Evolutionary conservation across 169 alveolate genomes (phyloP).

Genomic region (Cryptosporidium ubiquitum): DNA sequence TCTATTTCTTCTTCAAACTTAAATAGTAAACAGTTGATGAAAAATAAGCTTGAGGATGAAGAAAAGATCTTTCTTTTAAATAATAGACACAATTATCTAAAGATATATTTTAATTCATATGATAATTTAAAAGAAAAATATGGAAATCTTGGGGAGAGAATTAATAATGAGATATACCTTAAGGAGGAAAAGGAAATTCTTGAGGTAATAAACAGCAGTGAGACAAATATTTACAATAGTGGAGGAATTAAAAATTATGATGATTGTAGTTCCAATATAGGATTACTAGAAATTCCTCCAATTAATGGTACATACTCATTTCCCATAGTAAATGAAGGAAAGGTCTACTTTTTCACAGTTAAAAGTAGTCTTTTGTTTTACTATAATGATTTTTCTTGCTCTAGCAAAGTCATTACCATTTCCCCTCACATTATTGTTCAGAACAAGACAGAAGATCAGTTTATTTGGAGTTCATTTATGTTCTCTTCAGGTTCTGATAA

Average conservation of each 20-base stretch:
- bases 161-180: not conserved
- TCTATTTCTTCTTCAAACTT: not conserved
- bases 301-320: conserved; percentile 27
- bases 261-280: conserved; percentile 14
- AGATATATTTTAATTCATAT: conserved; percentile 34
- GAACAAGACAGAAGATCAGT: conserved; percentile 13
- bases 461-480: conserved; percentile 29
- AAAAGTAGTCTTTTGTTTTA: conserved; percentile 36
- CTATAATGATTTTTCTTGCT: conserved; percentile 5
- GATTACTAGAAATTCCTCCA: conserved; percentile 50
- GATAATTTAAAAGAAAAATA: not conserved
- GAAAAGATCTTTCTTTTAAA: conserved; percentile 21
- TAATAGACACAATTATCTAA: conserved; percentile 41
- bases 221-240: not conserved
- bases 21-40: not conserved
- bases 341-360: conserved; percentile 39
- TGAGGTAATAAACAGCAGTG: conserved; percentile 28
- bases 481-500: not conserved
- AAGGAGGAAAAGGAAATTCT: conserved; percentile 27
- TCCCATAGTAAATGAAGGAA: conserved; percentile 40
- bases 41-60: not conserved
- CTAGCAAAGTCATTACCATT: conserved; percentile 15
- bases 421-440: conserved; percentile 39
- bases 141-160: not conserved
- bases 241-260: not conserved